Base-by-base conservation (phyloP, 192 early-diverging fungal genomes). In the Diversispora eburnea region DNA sequence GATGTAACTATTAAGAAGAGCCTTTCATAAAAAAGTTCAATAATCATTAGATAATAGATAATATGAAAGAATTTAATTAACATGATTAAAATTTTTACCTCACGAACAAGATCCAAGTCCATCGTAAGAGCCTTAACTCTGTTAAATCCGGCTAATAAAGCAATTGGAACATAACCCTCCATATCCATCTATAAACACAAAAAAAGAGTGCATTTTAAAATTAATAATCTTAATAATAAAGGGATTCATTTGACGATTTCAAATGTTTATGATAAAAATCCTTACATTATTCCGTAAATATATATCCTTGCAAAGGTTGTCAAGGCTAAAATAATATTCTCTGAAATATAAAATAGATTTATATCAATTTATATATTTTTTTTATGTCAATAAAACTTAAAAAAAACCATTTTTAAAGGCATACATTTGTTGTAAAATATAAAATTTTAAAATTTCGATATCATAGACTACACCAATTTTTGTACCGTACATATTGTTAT, bases 281-380 rank as follows among this genome's bases (percentile, higher is more conserved):
- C 75, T 70, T 75, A 78, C 81, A 61, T 84, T 81, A 49, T 70
- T 84, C 57, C 97, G 90, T 83, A 99, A 94, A 80, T 86, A 99
- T 19, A 98, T 85, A 79, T 99, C 97, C 65, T 92, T 93, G 89
- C 94, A 95, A 64, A 99, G 84, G 75, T 99, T 99, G 52, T 98
- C 96, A 56, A 97, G 88, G 60, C 93, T 95, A 76, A 98, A 98
- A 84, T 99, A 99, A 82, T 94, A 99, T 78, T 99, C 91, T 72
- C 90, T 93, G 75, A 19, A 56, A 48, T 69, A 78, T 67, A 72
- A 3, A 43, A 43, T 62, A 19, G 5, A 19, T 6, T 22, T 58
- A 58, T 4, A 25, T 58, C 0, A 10, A 22, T 58, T 7, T 58
- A 25, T 25, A 33, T 33, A 33, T 20, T 33, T 9, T n/a, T 5